Conservation (phyloP, 495 filamentous ascomycete species). For the Lineolata rhizophorae region DNA sequence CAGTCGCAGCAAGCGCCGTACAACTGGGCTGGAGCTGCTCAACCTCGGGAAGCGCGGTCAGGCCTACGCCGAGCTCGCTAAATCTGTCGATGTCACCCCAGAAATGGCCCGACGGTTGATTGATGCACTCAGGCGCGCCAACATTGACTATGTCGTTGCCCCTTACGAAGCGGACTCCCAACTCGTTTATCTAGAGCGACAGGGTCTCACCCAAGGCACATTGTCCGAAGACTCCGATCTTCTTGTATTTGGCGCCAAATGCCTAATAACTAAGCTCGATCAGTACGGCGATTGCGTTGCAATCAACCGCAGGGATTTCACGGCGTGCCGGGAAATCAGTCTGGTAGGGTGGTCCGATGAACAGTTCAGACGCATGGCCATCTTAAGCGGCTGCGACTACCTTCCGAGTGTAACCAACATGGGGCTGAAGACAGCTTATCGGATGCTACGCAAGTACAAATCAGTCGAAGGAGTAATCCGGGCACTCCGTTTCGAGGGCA, state of each 20-base stretch:
- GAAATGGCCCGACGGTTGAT: conserved; percentile 87
- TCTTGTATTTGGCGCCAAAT: conserved; percentile 79
- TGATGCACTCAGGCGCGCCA: conserved; percentile 61
- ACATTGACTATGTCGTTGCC: conserved; percentile 76
- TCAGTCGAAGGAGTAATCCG: conserved; percentile 62
- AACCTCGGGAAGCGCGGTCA: conserved; percentile 56
- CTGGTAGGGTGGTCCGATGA: conserved; percentile 78
- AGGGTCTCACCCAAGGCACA: conserved; percentile 64
- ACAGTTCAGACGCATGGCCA: conserved; percentile 89
- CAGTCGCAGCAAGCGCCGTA: conserved; percentile 50
- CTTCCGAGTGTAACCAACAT: conserved; percentile 60
- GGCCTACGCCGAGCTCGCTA: conserved; percentile 75
- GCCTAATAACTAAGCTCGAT: conserved; percentile 82
- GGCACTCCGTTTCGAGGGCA: conserved; percentile 69
- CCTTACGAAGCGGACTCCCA: conserved; percentile 97
- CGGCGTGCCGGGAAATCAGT: conserved; percentile 67
- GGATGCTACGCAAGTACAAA: conserved; percentile 73
- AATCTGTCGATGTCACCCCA: conserved; percentile 88
- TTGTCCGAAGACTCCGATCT: conserved; percentile 95
- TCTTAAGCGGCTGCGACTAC: conserved; percentile 96
- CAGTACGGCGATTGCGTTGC: conserved; percentile 84
- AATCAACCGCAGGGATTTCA: conserved; percentile 72
- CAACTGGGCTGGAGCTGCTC: conserved; percentile 54
- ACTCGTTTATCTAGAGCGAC: conserved; percentile 74
- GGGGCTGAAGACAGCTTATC: conserved; percentile 84